phyloP scores from a whole-genome alignment of 495 filamentous ascomycete genomes.

The Mycothermus thermophilus region DNA sequence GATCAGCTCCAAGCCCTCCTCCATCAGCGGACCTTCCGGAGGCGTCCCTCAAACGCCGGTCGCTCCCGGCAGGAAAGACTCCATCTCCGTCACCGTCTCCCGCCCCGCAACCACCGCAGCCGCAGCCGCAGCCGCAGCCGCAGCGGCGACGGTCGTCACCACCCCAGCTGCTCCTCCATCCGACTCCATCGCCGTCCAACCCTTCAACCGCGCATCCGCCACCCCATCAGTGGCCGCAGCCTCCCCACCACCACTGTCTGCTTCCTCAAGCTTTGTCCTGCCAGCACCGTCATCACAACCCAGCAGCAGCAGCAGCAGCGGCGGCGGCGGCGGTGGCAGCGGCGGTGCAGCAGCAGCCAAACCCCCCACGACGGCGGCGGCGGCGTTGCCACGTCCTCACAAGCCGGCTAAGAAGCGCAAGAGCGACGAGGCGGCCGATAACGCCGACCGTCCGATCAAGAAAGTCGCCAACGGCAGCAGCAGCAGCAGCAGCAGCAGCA shows the following conservation, averaged over 20 bases:
- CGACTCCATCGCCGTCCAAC: constrained; percentile 18
- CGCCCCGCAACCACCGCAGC: constrained; percentile 3
- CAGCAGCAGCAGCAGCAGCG: constrained; percentile 2
- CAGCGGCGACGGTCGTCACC: too few relatives aligned
- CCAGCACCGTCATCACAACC: neutral
- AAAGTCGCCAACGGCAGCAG: constrained; percentile 25
- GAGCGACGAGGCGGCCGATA: constrained; percentile 16
- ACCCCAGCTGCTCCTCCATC: constrained; percentile 1
- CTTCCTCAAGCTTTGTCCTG: neutral
- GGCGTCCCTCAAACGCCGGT: constrained; percentile 10
- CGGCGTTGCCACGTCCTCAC: too few relatives aligned
- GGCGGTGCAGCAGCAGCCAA: constrained; percentile 3
- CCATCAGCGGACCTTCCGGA: constrained; percentile 11
- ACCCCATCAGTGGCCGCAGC: constrained; percentile 5
- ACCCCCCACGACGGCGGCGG: constrained; percentile 2
- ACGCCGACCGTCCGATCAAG: constrained; percentile 18
- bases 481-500: constrained; percentile 6
- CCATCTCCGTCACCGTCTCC: constrained; percentile 14
- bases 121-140: neutral
- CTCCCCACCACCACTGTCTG: constrained; percentile 1
- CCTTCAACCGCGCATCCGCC: constrained; percentile 6
- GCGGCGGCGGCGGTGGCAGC: neutral
- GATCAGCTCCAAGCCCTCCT: constrained; percentile 14
- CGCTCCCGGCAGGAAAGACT: constrained; percentile 12
- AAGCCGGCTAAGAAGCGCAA: constrained; percentile 22